A percentile compares a stretch with the other conserved stretches of the same genome.
These are phyloP conservation scores for Tuber calosporum DNA, from an alignment of 495 filamentous ascomycete species.

Conservation along the genomic window DNA sequence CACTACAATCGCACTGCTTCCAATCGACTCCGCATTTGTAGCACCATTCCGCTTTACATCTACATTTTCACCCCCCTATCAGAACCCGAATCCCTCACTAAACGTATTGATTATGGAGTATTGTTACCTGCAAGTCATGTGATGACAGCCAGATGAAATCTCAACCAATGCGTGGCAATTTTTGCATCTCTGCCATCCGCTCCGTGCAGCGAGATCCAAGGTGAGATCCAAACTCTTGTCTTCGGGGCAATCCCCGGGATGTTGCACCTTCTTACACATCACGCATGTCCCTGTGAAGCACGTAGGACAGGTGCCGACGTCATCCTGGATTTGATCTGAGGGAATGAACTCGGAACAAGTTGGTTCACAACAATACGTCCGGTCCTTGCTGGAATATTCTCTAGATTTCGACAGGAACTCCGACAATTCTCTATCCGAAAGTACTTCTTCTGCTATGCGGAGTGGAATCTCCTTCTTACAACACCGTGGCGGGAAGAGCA, in stretches of 20 bases:
- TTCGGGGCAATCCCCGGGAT: constrained; percentile 46
- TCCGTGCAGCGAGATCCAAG: constrained; percentile 41
- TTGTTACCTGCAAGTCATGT: constrained; percentile 44
- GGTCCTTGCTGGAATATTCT: constrained; percentile 44
- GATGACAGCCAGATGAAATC: constrained; percentile 46
- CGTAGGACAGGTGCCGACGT: constrained; percentile 41
- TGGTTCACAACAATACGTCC: constrained; percentile 46
- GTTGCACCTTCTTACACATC: constrained; percentile 45
- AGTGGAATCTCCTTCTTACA: constrained; percentile 45
- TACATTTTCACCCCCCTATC: not conserved
- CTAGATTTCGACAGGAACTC: constrained; percentile 43
- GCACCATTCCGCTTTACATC: constrained; percentile 37
- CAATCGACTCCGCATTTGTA: constrained; percentile 33
- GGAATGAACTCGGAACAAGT: constrained; percentile 46
- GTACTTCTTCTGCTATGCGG: constrained; percentile 33
- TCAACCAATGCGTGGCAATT: constrained; percentile 45
- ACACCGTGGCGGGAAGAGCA: constrained; percentile 47
- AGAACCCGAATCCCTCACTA: not conserved
- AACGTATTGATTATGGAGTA: not conserved
- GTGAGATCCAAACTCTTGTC: constrained; percentile 44
- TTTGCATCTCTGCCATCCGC: constrained; percentile 47
- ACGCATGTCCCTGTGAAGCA: constrained; percentile 45
- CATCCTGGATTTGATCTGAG: constrained; percentile 30
- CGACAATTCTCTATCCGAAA: constrained; percentile 34
- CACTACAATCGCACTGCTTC: constrained; percentile 32